Conservation (phyloP, 1,139 yeast species). For the Sugiyamaella novakii region DNA sequence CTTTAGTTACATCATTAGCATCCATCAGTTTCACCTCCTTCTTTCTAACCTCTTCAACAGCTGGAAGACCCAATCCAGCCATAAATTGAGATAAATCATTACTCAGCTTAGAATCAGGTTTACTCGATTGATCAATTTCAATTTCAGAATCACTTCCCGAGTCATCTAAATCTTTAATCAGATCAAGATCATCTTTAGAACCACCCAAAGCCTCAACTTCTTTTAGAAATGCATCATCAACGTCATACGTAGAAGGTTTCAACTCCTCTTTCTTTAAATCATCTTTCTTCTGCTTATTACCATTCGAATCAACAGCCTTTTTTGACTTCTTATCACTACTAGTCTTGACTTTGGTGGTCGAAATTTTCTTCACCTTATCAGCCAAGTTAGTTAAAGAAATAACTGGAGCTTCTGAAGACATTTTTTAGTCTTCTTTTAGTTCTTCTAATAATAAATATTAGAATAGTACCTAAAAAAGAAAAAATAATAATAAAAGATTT, state of each 20-base stretch:
- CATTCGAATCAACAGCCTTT: conserved; percentile 22
- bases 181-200: conserved; percentile 61
- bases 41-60: conserved; percentile 27
- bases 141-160: conserved; percentile 55
- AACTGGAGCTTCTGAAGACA: conserved; percentile 21
- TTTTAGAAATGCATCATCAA: conserved; percentile 26
- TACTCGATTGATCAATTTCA: conserved; percentile 34
- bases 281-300: conserved; percentile 25
- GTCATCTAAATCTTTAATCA: conserved; percentile 52
- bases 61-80: conserved; percentile 62
- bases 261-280: not conserved
- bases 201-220: conserved; percentile 58
- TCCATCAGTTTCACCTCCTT: conserved; percentile 29
- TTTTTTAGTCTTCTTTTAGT: not conserved
- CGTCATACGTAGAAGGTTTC: not conserved
- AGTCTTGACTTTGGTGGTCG: conserved; percentile 16
- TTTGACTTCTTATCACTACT: conserved; percentile 24
- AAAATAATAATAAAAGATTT: not conserved
- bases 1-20: conserved; percentile 36
- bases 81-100: conserved; percentile 65
- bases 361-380: conserved; percentile 30
- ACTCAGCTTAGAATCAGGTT: conserved; percentile 27
- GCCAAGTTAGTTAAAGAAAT: conserved; percentile 26
- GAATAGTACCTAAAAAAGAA: not conserved
- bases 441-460: not conserved